phyloP scores from a whole-genome alignment of 768 basidiomycete species.

The Termitomyces sp. region DNA sequence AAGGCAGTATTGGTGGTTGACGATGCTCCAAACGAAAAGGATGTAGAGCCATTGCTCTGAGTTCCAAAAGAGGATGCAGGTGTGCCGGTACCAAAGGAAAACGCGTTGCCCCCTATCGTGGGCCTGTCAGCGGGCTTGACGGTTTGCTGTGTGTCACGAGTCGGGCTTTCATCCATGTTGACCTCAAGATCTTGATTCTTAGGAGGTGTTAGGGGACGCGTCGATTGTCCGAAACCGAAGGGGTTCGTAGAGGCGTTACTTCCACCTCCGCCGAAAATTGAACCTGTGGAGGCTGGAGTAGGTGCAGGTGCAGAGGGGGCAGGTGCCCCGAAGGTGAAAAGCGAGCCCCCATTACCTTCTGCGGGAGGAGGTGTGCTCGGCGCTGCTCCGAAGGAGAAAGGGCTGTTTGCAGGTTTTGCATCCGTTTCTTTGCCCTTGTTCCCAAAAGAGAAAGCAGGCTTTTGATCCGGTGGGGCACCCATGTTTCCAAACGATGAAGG shows the following conservation, averaged over 20 bases:
- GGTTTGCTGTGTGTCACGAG: conserved; percentile 52
- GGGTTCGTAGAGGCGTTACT: conserved; percentile 46
- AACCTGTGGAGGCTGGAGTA: conserved; percentile 28
- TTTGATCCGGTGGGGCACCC: conserved; percentile 7
- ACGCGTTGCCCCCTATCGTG: conserved; percentile 38
- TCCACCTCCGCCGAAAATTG: conserved; percentile 47
- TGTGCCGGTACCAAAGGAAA: conserved; percentile 44
- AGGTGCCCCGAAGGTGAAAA: conserved; percentile 34
- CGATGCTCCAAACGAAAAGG: conserved; percentile 42
- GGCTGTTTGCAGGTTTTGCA: conserved; percentile 18
- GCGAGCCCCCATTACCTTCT: conserved; percentile 29
- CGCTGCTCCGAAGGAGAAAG: conserved; percentile 44
- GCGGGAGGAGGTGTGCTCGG: conserved; percentile 31
- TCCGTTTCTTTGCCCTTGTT: conserved; percentile 1
- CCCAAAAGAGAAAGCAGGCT: conserved; percentile 43
- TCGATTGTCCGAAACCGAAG: conserved; percentile 50
- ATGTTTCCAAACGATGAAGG: conserved; percentile 2
- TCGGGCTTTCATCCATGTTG: conserved; percentile 81
- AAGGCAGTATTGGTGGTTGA: conserved; percentile 43
- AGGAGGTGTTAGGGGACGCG: conserved; percentile 64
- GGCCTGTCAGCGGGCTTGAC: conserved; percentile 32
- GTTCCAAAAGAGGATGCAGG: conserved; percentile 26
- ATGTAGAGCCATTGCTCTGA: conserved; percentile 18
- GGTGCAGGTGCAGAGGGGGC: conserved; percentile 20
- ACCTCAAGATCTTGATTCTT: conserved; percentile 61